Base-by-base conservation (phyloP, 164 flowering plant genomes). In the Vitis amurensis region DNA sequence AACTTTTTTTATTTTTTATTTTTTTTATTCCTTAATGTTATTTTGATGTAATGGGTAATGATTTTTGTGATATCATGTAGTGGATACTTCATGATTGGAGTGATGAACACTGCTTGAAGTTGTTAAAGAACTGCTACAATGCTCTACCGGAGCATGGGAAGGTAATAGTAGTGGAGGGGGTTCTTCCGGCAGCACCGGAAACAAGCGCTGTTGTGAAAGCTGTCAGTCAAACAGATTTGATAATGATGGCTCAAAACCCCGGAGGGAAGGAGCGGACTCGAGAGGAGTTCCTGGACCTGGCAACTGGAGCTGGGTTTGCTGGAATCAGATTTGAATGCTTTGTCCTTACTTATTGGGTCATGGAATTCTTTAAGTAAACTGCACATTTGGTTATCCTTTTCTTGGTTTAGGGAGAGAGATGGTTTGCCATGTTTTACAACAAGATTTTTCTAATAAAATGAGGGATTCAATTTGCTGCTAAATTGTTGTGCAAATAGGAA, bases 31-130 rank as follows among this genome's bases (percentile, higher is more conserved):
- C 27, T 23, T 23, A 23, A 23, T 23, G 27, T 2, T 23, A 23
- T 23, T 23, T 23, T 23, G 27, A 23, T 23, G 27, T 23, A 23
- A 23, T 1, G 27, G 27, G 27, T 23, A 23, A 23, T 23, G 27
- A 23, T 23, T 23, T 23, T 23, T 23, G 27, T 0, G 27, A 23
- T 23, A 23, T 23, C 14, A 53, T 63, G 44, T 61, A 84, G 85
- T 69, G 81, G 78, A 76, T 81, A 47, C 80, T 79, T 55, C 83
- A 84, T 59, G 77, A 76, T 60, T 81, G 85, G 87, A 76, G 77
- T 23, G 85, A 84, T 55, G 82, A 75, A 0, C 73, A 73, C n/a
- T 82, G 85, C 64, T 6, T 76, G 49, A 78, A 56, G 53, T 15
- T 84, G 57, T 31, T 84, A 60, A 78, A 63, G 61, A 84, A 81